phyloP scores from a whole-genome alignment of 2,329 filamentous ascomycete species.

The Fusarium circinatum region DNA sequence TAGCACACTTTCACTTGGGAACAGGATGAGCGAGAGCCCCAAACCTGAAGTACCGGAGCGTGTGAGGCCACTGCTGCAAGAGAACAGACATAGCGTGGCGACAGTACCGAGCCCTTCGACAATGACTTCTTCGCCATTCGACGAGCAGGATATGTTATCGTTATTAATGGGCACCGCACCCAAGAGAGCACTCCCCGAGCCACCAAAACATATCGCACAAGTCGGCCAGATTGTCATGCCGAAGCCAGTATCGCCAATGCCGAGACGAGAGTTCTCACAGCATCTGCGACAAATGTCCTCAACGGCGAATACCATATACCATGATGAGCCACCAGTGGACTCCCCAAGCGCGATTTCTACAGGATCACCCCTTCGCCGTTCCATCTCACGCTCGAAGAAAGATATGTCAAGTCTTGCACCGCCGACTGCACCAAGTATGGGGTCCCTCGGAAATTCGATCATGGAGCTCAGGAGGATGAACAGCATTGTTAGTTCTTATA shows the following conservation, averaged over 20 bases:
- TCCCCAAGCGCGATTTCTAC: conserved; percentile 32
- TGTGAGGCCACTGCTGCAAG: conserved; percentile 1
- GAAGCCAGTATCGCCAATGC: conserved; percentile 45
- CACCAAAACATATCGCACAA: conserved; percentile 42
- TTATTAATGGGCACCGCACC: conserved; percentile 43
- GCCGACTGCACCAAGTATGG: conserved; percentile 5
- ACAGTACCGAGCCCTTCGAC: conserved; percentile 33
- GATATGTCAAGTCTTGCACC: conserved; percentile 18
- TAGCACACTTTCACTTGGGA: conserved; percentile 10
- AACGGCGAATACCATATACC: conserved; percentile 42
- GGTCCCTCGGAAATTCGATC: conserved; percentile 55
- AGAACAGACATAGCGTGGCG: conserved; percentile 25
- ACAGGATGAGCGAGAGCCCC: conserved; percentile 22
- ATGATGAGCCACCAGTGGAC: conserved; percentile 15
- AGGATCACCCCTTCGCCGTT: conserved; percentile 39
- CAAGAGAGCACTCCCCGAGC: conserved; percentile 44
- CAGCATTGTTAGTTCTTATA: conserved; percentile 60
- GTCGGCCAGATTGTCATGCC: conserved; percentile 44
- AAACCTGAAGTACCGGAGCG: conserved; percentile 15
- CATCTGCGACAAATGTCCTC: conserved; percentile 39
- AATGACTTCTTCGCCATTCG: conserved; percentile 47
- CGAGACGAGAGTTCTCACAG: conserved; percentile 24
- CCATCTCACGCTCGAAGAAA: conserved; percentile 24
- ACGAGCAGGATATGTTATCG: conserved; percentile 49
- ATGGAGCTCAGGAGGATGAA: conserved; percentile 68